Conservation (phyloP, 306 rosid species). For the Notholithocarpus densiflorus region DNA sequence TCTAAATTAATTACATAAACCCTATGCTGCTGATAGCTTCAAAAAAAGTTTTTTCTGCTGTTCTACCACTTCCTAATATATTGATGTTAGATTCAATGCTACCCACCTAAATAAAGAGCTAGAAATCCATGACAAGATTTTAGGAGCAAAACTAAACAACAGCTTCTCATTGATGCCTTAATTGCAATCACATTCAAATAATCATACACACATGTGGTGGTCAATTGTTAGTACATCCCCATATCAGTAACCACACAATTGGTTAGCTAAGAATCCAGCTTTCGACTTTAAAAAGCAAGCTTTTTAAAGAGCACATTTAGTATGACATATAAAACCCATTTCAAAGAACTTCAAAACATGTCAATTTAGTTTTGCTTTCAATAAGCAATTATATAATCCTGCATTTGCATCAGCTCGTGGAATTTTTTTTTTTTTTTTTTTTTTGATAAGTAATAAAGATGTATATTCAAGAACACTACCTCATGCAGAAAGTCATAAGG, state of each 20-base stretch:
- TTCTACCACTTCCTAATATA: neutral
- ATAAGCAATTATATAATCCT: neutral
- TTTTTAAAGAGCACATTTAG: neutral
- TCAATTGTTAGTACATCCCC: neutral
- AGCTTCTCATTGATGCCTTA: neutral
- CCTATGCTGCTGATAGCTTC: neutral
- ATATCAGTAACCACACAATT: neutral
- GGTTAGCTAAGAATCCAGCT: neutral
- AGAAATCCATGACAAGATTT: neutral
- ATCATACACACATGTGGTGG: neutral
- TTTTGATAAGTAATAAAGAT: no score
- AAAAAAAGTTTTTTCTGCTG: neutral
- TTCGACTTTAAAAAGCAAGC: neutral
- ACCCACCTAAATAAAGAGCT: neutral
- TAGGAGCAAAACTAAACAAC: neutral
- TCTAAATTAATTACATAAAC: no score
- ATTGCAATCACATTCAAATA: neutral
- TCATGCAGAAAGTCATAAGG: no score
- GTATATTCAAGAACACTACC: no score
- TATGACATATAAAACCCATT: neutral
- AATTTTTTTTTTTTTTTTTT: no score
- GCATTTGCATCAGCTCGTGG: no score
- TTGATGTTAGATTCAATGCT: neutral
- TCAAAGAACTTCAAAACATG: neutral
- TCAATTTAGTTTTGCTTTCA: neutral